These are phyloP conservation scores for Candida ascalaphidarum DNA, from an alignment of 805 yeast genomes.

Conservation along the genomic window DNA sequence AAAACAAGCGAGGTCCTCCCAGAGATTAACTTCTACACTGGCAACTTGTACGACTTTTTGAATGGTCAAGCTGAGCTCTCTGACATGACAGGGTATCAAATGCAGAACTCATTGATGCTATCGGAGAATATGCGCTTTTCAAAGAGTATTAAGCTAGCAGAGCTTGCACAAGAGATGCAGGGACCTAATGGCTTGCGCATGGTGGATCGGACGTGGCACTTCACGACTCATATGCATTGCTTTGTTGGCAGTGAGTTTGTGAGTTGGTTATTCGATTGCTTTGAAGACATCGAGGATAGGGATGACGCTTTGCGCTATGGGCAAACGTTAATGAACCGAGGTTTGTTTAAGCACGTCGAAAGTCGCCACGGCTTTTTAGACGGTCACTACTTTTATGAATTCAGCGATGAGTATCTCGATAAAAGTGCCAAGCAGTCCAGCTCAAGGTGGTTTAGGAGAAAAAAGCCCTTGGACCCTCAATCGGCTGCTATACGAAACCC, in stretches of 20 bases:
- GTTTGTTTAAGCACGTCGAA: conserved; percentile 75
- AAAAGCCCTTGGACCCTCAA: conserved; percentile 4
- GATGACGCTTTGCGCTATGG: conserved; percentile 84
- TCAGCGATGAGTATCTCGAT: conserved; percentile 47
- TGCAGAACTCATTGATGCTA: conserved; percentile 19
- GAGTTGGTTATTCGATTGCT: conserved; percentile 72
- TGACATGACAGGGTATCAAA: conserved; percentile 27
- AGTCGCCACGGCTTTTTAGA: conserved; percentile 77
- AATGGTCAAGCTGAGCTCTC: conserved; percentile 35
- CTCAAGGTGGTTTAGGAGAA: conserved; percentile 25
- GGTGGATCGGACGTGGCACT: conserved; percentile 86
- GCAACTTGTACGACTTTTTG: conserved; percentile 64
- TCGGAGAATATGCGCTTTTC: conserved; percentile 33
- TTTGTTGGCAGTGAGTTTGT: conserved; percentile 83
- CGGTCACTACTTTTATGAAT: conserved; percentile 85
- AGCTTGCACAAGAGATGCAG: conserved; percentile 60
- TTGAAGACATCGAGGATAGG: conserved; percentile 69
- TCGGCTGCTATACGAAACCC: conserved; percentile 11
- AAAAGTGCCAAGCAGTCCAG: conserved; percentile 7
- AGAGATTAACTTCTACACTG: conserved; percentile 82
- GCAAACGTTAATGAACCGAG: conserved; percentile 62
- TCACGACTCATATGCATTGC: conserved; percentile 67
- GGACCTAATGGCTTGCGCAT: conserved; percentile 54
- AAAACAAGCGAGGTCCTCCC: conserved; percentile 48
- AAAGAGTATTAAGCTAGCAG: conserved; percentile 40